A percentile compares a stretch with the other conserved stretches of the same genome.
These are phyloP conservation scores for Ustilago cynodontis DNA, from an alignment of 1,284 basidiomycete species.

Conservation along the genomic window DNA sequence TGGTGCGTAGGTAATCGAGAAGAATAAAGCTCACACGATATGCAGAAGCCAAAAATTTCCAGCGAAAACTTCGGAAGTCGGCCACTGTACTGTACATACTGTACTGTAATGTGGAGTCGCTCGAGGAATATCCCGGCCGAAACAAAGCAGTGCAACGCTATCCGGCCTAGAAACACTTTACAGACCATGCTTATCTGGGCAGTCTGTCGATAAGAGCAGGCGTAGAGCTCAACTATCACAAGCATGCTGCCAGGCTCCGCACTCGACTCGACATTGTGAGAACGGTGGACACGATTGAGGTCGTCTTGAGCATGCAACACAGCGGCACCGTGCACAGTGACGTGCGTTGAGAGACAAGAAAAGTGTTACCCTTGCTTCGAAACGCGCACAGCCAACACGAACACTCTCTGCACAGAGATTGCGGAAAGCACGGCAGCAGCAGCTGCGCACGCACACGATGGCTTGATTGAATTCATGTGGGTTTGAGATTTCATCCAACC, in stretches of 20 bases:
- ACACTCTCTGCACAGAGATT: too few species aligned
- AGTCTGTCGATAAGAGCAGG: too few species aligned
- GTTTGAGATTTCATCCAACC: conserved; percentile 4
- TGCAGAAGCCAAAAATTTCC: conserved; percentile 21
- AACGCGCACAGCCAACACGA: conserved; percentile 3
- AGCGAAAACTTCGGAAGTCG: conserved; percentile 21
- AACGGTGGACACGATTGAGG: not conserved
- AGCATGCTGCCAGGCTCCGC: not conserved
- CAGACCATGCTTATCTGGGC: too few species aligned
- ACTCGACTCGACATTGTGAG: not conserved
- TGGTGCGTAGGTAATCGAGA: not conserved
- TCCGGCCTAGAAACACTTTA: not conserved
- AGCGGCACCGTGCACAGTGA: conserved; percentile 35
- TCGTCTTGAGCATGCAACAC: conserved; percentile 10
- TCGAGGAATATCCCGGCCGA: conserved; percentile 9
- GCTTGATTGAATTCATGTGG: not conserved
- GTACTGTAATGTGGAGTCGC: conserved; percentile 29
- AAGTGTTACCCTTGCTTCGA: conserved; percentile 4
- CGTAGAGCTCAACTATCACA: too few species aligned
- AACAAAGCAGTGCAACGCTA: not conserved
- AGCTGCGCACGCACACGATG: not conserved
- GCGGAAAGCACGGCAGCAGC: conserved; percentile 1
- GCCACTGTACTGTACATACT: too few species aligned
- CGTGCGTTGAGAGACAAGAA: conserved; percentile 6
- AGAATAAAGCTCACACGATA: not conserved